These are phyloP conservation scores for Davidsoniella virescens DNA, from an alignment of 2,329 filamentous ascomycete species.

Conservation along the genomic window DNA sequence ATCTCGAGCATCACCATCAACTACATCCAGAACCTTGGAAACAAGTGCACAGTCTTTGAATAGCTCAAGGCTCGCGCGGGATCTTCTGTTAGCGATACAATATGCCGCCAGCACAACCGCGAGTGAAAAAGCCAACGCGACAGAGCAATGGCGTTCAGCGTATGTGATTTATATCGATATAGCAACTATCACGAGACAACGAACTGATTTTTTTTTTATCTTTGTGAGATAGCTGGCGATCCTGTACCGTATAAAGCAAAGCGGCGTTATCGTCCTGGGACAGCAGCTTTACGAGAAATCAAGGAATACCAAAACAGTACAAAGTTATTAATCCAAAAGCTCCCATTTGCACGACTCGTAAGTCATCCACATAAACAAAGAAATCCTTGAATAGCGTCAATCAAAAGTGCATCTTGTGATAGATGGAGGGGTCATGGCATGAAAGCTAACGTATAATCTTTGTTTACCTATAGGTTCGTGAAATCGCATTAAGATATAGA, in stretches of 20 bases:
- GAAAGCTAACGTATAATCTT: slow-evolving; percentile 10
- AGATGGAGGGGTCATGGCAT: background rate
- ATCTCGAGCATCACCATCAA: too few species aligned
- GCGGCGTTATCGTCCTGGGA: slow-evolving; percentile 60
- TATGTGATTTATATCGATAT: background rate
- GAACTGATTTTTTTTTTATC: background rate
- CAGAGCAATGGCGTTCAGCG: slow-evolving; percentile 8
- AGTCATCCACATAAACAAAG: slow-evolving; percentile 14
- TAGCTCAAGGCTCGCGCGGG: too few species aligned
- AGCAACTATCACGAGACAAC: background rate
- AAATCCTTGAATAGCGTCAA: background rate
- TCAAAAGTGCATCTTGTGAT: background rate
- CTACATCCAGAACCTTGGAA: too few species aligned
- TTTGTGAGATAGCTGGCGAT: slow-evolving; percentile 45
- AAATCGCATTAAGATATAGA: slow-evolving; percentile 52
- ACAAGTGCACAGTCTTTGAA: too few species aligned
- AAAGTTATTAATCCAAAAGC: slow-evolving; percentile 67
- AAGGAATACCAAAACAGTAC: slow-evolving; percentile 77
- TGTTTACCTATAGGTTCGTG: slow-evolving; percentile 37
- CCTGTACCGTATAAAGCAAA: slow-evolving; percentile 47
- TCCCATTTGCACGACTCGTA: slow-evolving; percentile 65
- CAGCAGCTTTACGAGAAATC: slow-evolving; percentile 80
- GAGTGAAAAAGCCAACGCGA: slow-evolving; percentile 6
- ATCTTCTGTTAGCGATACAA: background rate
- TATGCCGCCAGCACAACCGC: slow-evolving; percentile 9